phyloP scores from a whole-genome alignment of 2,329 filamentous ascomycete species.

The Claviceps pusilla region DNA sequence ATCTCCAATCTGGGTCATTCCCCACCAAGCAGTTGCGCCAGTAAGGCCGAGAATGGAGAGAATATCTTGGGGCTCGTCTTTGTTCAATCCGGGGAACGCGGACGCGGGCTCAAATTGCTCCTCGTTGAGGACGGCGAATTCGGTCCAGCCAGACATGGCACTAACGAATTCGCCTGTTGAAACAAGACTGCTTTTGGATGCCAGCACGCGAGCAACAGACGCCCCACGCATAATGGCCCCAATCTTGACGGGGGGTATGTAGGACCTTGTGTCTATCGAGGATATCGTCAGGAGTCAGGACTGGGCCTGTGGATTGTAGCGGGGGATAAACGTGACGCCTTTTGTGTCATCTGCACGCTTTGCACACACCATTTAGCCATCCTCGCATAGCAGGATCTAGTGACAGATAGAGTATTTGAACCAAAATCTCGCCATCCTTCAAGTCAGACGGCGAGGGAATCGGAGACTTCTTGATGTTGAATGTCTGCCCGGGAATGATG shows the following conservation, averaged over 20 bases:
- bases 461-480: conserved; percentile 35
- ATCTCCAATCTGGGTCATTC: conserved; percentile 52
- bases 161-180: conserved; percentile 43
- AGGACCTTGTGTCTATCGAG: conserved; percentile 33
- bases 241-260: conserved; percentile 53
- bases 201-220: conserved; percentile 45
- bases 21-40: conserved; percentile 62
- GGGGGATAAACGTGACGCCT: neutral
- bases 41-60: conserved; percentile 51
- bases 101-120: conserved; percentile 30
- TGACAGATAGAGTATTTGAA: conserved; percentile 47
- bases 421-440: conserved; percentile 49
- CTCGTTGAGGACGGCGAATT: conserved; percentile 44
- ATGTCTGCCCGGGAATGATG: conserved; percentile 52
- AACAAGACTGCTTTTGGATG: conserved; percentile 39
- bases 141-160: conserved; percentile 46
- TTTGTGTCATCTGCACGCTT: neutral
- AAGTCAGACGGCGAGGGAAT: conserved; percentile 37
- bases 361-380: conserved; percentile 44
- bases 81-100: conserved; percentile 22
- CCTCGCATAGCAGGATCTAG: conserved; percentile 65
- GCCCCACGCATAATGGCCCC: conserved; percentile 54
- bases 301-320: neutral
- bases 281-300: neutral
- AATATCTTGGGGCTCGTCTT: conserved; percentile 37